Percentiles rank a stretch among this genome's conserved stretches.
Conservation (phyloP, 805 yeast genomes). For the Saturnispora diversa region DNA sequence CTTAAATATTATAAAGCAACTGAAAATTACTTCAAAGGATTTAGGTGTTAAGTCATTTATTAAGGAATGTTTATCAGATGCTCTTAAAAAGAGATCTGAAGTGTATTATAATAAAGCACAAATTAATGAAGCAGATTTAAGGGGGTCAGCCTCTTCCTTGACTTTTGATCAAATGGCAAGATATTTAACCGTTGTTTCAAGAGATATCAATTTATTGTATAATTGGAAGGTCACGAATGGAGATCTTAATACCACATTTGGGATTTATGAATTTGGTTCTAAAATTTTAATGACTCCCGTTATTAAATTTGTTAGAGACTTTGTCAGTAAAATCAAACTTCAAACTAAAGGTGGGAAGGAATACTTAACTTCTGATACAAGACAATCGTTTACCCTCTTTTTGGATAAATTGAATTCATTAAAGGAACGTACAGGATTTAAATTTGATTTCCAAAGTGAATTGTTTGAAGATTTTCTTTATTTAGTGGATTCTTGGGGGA, state of each 20-base stretch:
- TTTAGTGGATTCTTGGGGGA: conserved; percentile 22
- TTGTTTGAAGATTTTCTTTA: conserved; percentile 20
- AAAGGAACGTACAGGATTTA: conserved; percentile 16
- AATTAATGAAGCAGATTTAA: neutral
- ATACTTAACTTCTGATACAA: neutral
- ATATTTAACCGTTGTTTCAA: conserved; percentile 16
- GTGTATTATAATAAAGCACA: conserved; percentile 12
- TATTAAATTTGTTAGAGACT: conserved; percentile 17
- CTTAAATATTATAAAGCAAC: conserved; percentile 17
- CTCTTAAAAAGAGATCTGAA: conserved; percentile 12
- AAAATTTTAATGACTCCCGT: conserved; percentile 18
- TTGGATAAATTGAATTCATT: conserved; percentile 16
- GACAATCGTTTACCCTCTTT: conserved; percentile 12
- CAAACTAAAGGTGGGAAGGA: neutral
- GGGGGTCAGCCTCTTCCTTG: no score
- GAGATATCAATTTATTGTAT: conserved; percentile 21
- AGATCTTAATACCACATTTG: conserved; percentile 18
- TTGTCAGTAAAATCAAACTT: conserved; percentile 12
- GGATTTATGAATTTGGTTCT: conserved; percentile 17
- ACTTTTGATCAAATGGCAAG: conserved; percentile 16
- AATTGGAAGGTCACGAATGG: conserved; percentile 23
- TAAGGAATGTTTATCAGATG: conserved; percentile 8
- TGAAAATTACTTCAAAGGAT: conserved; percentile 16
- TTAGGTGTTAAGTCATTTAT: conserved; percentile 12
- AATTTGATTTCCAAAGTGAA: conserved; percentile 22